A percentile compares a stretch with the other conserved stretches of the same genome.
These are phyloP conservation scores for Penicillium mononematosum DNA, from an alignment of 495 filamentous ascomycete species.

Conservation along the genomic window DNA sequence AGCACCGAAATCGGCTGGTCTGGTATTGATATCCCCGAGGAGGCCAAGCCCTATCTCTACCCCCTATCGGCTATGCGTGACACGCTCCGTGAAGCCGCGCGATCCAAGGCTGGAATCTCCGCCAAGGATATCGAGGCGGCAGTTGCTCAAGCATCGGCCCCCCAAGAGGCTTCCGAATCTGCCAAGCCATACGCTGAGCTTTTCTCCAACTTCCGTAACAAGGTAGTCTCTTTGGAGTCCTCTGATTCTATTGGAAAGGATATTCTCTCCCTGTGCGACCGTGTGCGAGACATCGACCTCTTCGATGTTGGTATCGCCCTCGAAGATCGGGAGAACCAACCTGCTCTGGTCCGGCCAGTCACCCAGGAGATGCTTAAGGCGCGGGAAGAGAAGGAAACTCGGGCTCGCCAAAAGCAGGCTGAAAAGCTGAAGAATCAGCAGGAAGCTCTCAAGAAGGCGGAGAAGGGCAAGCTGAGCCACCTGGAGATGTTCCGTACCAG, in stretches of 20 bases:
- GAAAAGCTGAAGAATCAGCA: conserved; percentile 58
- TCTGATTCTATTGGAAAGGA: conserved; percentile 52
- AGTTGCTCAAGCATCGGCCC: conserved; percentile 21
- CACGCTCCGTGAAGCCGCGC: conserved; percentile 59
- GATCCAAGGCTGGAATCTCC: conserved; percentile 35
- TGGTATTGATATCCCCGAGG: conserved; percentile 62
- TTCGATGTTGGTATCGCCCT: conserved; percentile 80
- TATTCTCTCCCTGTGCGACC: conserved; percentile 70
- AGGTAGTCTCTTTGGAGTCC: conserved; percentile 46
- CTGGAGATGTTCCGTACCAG: conserved; percentile 71
- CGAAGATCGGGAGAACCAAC: conserved; percentile 73
- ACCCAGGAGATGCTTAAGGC: conserved; percentile 69
- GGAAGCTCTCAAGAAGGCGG: conserved; percentile 56
- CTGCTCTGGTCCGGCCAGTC: conserved; percentile 82
- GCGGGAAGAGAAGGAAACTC: conserved; percentile 63
- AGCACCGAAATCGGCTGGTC: conserved; percentile 77
- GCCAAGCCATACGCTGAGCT: conserved; percentile 41
- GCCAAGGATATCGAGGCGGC: conserved; percentile 35
- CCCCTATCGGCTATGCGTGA: conserved; percentile 67
- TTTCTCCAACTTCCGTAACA: conserved; percentile 38
- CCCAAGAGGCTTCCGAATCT: conserved; percentile 28
- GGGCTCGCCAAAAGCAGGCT: conserved; percentile 53
- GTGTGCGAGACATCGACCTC: conserved; percentile 74
- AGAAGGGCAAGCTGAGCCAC: conserved; percentile 69
- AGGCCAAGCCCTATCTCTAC: conserved; percentile 62